Evolutionary conservation across 2,329 filamentous ascomycete species (phyloP), one percentile per base, ranked within the genome.

Genomic region (Dryadomyces quercus-mongolicae): DNA sequence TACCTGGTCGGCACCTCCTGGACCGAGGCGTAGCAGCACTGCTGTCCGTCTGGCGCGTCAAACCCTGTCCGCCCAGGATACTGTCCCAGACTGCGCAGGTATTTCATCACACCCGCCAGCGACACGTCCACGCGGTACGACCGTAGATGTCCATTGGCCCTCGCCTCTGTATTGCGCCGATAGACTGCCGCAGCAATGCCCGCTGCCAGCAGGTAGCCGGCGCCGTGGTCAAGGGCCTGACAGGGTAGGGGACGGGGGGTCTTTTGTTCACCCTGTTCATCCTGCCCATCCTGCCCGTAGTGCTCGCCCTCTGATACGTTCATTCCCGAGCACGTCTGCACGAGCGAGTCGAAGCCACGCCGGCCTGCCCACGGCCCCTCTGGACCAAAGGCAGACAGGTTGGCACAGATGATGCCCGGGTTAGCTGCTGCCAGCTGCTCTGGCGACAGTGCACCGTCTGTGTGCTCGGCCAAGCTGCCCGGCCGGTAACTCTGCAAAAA

Each of bases 71-170:
- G 61, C 0, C 68, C 74, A 4, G 67, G 63, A 57, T 72, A 74
- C 55, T 77, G 77, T 0, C 78, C 78, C 15, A 82, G 60, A 34
- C 74, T 77, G 31, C 75, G 67, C 42, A 82, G 61, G 61, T 80
- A 81, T 59, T 74, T 78, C 74, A 75, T 76, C 2, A 72, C 69
- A 1, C 74, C 77, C 0, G 76, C 78, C 2, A 82, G 67, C 8
- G 75, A 80, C 1, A 81, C 77, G 31, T 77, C 67, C 0, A 81
- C 73, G n/a, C 70, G 62, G 62, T 74, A 81, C 20, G 12, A 22
- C 44, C 13, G 44, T 5, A 22, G 44, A 5, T 6, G 16, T 12
- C 7, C 6, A 13, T 12, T 12, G 0, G 71, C 68, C 0, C 74
- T 73, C 1, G 74, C 75, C 18, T 70, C 66, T 0, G 58, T 65